Base-by-base conservation (phyloP, 2,329 filamentous ascomycete genomes). In the Trichoderma sp. region DNA sequence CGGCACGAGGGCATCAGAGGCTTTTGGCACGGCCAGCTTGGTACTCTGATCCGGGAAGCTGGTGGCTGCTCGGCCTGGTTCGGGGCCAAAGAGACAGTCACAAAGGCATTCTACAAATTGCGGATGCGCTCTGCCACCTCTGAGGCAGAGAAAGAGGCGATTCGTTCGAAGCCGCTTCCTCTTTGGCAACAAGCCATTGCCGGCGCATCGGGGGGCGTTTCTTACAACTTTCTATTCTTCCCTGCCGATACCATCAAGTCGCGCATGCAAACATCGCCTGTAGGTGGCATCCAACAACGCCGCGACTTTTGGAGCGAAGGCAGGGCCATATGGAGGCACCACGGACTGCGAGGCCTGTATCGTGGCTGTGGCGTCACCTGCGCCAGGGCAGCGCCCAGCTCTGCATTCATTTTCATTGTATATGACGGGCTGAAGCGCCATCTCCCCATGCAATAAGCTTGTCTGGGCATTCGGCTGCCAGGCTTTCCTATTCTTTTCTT, bases 171-270 rank as follows among this genome's bases (percentile, higher is more conserved):
- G 62, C 85, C 90, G 1, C 83, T 98, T 11, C 92, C 93, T 6
- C 81, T 98, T 6, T 93, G 92, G 87, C 94, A 98, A 82, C 94
- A 97, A 81, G 93, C 97, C 78, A 80, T 93, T 24, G 93, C 95
- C 1, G 95, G 95, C 56, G 95, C 95, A 3, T 89, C 91, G 8
- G 96, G 95, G 4, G 96, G 96, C 68, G 93, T 98, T 84, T 91
- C 90, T 43, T 99, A 99, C 84, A 99, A 99, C 81, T 98, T 98
- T 80, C 84, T 97, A 26, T 98, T 98, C 85, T 99, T 96, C 80
- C 96, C 96, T 0, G 96, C 96, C 64, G 96, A 99, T 80, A 99
- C 96, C 0, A 92, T 99, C 84, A 99, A 99, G 84, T 97, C 93
- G 21, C 90, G 95, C 62, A 97, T 99, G 91, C 96, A 99, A 83